Base-by-base conservation (phyloP, 345 rosid genomes). In the Arabidopsis thaliana region DNA sequence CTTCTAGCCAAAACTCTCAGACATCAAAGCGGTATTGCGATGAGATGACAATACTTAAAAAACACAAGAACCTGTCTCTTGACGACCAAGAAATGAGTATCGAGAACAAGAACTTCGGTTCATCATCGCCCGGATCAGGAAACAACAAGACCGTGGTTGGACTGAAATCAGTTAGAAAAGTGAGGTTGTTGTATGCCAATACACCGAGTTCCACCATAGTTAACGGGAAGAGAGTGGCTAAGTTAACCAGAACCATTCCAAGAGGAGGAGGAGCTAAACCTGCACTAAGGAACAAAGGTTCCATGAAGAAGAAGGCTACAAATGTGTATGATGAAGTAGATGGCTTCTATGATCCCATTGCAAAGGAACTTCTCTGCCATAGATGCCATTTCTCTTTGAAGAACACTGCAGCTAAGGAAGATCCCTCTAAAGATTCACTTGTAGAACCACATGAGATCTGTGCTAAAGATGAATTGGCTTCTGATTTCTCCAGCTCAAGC, bases 351-450 rank as follows among this genome's bases (percentile, higher is more conserved):
- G 82, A 77, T 62, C 82, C 88, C 8, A 74, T 53, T 66, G 68
- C 84, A 23, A 83, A 80, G 70, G 88, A 85, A 59, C 78, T 88
- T 57, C 83, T 94, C 33, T 94, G 98, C 84, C 91, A 87, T 80
- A 91, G 86, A 81, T 94, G 98, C 46, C 96, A 87, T 32, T 90
- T 90, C 70, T 64, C 90, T 68, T 76, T 94, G 74, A 83, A 78
- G 75, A 81, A 67, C 23, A 7, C 73, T 66, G 4, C 69, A 22
- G 46, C n/a, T 42, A 78, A 78, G 66, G 81, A 78, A 16, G 81
- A 78, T 1, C 16, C 48, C 6, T 71, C 59, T 28, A 57, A 63
- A 48, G 65, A 72, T 79, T 78, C 77, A 45, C 70, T 36, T 25
- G 80, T 67, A 40, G 83, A 78, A 50, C 67, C 83, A 16, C 20